Evolutionary conservation across 192 early-diverging fungal genomes (phyloP), one percentile per base, ranked within the genome.

Genomic region (Allomyces javanicus): DNA sequence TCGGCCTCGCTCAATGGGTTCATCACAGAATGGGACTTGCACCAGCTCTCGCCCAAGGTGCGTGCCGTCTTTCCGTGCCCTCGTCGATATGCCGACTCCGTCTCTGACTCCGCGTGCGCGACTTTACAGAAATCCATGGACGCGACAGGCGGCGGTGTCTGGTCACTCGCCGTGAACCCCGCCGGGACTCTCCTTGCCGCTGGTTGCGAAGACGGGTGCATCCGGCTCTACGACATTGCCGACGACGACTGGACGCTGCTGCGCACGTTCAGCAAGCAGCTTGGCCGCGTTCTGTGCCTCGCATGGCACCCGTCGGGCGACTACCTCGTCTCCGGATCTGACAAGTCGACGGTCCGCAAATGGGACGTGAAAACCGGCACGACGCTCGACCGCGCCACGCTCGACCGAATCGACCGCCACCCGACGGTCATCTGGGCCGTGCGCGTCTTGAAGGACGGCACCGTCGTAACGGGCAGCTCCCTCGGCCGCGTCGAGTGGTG

Each of bases 391-490:
- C 81, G 87, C 22, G 84, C 93, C 83, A 92, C 89, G 45, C 80
- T 93, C 25, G 86, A 87, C 55, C 85, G 79, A 26, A 75, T 79
- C 26, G 73, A 76, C 27, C 77, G 77, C 26, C 85, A 91, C 66
- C 79, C 86, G 27, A 96, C 93, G n/a, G 70, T 95, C 64, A 88
- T 98, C 9, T 96, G 93, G 93, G 77, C 87, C 12, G 77, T 97
- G 10, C 75, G 72, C 1, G 79, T 82, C 21, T 68, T 93, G 61
- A 66, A 70, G 70, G 77, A 84, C 70, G 84, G 86, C 43, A 89
- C 88, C 9, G 79, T 96, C 67, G 86, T 97, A 9, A 83, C 83
- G 63, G 95, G 92, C 24, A 93, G 94, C 75, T 94, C 95, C 9
- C 75, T 91, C 10, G 95, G 95, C 44, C 80, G 87, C 61, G 88